Evolutionary conservation across 768 basidiomycete species (phyloP).

Genomic region (Phaffia australis): DNA sequence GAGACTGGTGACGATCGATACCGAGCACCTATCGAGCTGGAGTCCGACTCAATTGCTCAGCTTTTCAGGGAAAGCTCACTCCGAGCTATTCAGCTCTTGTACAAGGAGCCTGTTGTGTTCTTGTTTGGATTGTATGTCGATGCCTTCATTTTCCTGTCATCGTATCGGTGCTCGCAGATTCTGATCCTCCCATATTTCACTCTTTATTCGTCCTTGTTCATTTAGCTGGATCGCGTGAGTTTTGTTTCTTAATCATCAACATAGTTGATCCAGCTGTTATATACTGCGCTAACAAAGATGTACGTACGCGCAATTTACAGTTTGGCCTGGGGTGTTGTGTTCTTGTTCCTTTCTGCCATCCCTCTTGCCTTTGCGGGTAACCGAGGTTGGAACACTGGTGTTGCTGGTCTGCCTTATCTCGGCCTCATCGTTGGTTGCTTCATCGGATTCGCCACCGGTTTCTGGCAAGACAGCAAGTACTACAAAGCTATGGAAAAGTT

Average conservation of each 20-base stretch:
- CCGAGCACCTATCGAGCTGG: constrained; percentile 26
- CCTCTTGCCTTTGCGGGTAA: constrained; percentile 28
- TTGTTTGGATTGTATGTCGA: constrained; percentile 57
- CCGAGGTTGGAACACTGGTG: constrained; percentile 51
- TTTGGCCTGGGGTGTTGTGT: constrained; percentile 27
- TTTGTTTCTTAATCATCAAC: no score
- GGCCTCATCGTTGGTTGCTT: constrained; percentile 57
- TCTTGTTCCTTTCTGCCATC: constrained; percentile 30
- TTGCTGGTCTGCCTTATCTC: constrained; percentile 59
- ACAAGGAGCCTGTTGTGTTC: constrained; percentile 55
- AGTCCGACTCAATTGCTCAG: constrained; percentile 21
- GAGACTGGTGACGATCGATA: constrained; percentile 31
- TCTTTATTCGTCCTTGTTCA: constrained; percentile 23
- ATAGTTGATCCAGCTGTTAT: constrained; percentile 46
- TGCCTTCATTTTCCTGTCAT: constrained; percentile 55
- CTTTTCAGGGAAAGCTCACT: constrained; percentile 49
- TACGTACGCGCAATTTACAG: no score
- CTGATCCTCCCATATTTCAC: neutral
- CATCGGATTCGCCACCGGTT: constrained; percentile 35
- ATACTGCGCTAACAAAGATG: no score
- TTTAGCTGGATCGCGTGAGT: constrained; percentile 24
- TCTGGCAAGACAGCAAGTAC: constrained; percentile 22
- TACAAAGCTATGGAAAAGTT: constrained; percentile 32
- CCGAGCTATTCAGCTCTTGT: constrained; percentile 59
- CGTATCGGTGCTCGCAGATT: neutral